Evolutionary conservation across 2,329 filamentous ascomycete genomes (phyloP).

Genomic region (Niveomyces coronatus): DNA sequence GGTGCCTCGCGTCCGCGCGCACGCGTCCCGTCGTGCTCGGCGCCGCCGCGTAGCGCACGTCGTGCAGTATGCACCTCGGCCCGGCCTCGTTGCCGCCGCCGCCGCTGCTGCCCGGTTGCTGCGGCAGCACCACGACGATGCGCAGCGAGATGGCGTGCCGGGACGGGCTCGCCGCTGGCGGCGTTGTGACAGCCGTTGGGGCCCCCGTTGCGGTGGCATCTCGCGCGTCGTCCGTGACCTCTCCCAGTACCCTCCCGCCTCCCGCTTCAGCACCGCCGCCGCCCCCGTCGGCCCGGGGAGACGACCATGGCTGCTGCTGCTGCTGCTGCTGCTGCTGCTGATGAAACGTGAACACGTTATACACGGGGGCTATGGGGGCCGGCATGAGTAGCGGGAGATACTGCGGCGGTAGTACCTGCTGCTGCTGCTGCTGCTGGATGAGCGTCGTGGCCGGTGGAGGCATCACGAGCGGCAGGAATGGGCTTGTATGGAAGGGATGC

Average conservation of each 20-base stretch:
- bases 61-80: constrained; percentile 2
- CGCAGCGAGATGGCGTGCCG: constrained; percentile 2
- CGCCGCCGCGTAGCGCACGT: constrained; percentile 4
- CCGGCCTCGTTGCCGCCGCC: too few relatives aligned
- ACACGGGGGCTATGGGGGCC: background rate
- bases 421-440: background rate
- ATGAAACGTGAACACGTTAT: too few relatives aligned
- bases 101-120: background rate
- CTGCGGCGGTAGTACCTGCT: background rate
- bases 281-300: background rate
- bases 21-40: background rate
- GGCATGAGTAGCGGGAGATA: background rate
- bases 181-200: background rate
- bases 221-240: background rate
- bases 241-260: background rate
- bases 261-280: background rate
- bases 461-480: constrained; percentile 10
- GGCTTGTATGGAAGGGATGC: background rate
- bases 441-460: constrained; percentile 11
- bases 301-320: too few relatives aligned
- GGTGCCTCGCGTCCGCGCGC: background rate
- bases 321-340: too few relatives aligned
- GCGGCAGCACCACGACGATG: too few relatives aligned
- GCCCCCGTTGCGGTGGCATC: background rate
- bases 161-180: background rate